Evolutionary conservation across 2,329 filamentous ascomycete species (phyloP).

Genomic region (Anisogramma anomala): DNA sequence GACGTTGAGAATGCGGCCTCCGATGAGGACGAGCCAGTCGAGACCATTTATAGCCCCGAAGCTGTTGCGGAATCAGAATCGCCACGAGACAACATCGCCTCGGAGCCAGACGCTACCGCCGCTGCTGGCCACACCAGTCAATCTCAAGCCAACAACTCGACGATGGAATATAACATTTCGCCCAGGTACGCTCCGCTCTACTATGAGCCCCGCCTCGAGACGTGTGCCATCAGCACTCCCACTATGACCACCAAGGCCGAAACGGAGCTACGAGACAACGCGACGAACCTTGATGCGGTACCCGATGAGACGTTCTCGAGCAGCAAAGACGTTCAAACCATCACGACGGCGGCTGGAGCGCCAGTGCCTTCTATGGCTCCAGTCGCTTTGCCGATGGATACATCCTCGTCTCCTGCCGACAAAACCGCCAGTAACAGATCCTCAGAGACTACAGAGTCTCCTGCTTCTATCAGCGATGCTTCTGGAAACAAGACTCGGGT

Average conservation of each 20-base stretch:
- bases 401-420: neutral
- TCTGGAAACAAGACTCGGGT: slow-evolving; percentile 1
- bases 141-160: neutral
- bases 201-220: slow-evolving; percentile 13
- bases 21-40: slow-evolving; percentile 47
- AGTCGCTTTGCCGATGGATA: neutral
- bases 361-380: slow-evolving; percentile 5
- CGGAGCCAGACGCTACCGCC: slow-evolving; percentile 5
- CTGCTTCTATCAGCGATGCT: neutral
- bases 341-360: neutral
- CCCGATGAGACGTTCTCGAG: neutral
- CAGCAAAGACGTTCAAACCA: neutral
- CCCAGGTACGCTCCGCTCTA: slow-evolving; percentile 19
- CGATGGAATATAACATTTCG: slow-evolving; percentile 17
- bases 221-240: slow-evolving; percentile 19
- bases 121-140: neutral
- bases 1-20: slow-evolving; percentile 56
- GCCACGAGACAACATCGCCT: slow-evolving; percentile 8
- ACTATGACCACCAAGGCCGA: slow-evolving; percentile 18
- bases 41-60: slow-evolving; percentile 22
- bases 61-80: slow-evolving; percentile 21
- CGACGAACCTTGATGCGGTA: neutral
- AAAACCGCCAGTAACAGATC: neutral
- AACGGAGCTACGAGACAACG: slow-evolving; percentile 12
- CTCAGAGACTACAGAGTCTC: neutral